Percentiles rank a stretch among this genome's conserved stretches.
Conservation (phyloP, 345 rosid species). For the Litchi chinensis region DNA sequence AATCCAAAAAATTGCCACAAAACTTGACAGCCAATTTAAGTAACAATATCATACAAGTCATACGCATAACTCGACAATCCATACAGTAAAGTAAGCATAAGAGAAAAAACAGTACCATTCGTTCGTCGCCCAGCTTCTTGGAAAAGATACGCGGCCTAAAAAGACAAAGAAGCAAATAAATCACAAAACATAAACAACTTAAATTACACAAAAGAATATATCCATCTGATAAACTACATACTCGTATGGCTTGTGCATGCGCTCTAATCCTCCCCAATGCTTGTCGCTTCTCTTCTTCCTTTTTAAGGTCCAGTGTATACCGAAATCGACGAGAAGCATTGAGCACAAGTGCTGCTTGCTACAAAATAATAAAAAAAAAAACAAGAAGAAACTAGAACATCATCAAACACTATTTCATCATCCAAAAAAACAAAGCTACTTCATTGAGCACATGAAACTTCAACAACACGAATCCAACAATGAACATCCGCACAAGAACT, state of each 20-base stretch:
- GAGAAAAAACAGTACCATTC: conserved; percentile 51
- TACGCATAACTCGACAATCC: neutral
- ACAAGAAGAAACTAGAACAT: neutral
- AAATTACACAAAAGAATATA: neutral
- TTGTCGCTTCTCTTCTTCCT: conserved; percentile 70
- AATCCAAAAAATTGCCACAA: neutral
- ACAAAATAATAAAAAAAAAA: conserved; percentile 30
- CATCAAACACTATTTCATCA: neutral
- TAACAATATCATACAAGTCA: neutral
- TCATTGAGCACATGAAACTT: neutral
- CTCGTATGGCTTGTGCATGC: conserved; percentile 88
- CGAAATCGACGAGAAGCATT: conserved; percentile 98
- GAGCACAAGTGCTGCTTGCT: conserved; percentile 98
- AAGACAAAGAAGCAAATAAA: conserved; percentile 7
- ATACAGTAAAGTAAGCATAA: neutral
- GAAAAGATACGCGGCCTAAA: conserved; percentile 92
- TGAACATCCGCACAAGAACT: neutral
- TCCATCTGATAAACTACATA: conserved; percentile 30
- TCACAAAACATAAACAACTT: conserved; percentile 19
- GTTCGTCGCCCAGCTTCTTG: conserved; percentile 52
- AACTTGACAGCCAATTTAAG: neutral
- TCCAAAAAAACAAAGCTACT: neutral
- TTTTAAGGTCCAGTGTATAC: conserved; percentile 90
- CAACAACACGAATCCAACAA: neutral
- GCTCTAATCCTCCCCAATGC: conserved; percentile 73